Evolutionary conservation across 2,329 filamentous ascomycete genomes (phyloP), one percentile per base, ranked within the genome.

Genomic region (Diaporthe citri): DNA sequence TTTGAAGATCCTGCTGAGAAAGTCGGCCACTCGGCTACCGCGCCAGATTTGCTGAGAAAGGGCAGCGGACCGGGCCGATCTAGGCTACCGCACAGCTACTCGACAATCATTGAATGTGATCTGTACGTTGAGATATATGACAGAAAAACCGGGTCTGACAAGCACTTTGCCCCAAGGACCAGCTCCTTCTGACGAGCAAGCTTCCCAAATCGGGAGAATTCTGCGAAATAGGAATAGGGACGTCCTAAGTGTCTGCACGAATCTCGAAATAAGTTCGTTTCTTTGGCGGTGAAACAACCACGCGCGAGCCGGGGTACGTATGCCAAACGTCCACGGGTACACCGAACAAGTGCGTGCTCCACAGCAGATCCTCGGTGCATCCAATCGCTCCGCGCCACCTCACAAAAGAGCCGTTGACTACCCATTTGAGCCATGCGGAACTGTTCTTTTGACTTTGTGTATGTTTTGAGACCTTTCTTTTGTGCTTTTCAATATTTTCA

Each of bases 121-220:
- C 28, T 66, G 41, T 66, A 66, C 34, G 39, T 48, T 48, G 41
- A 48, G 60, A 66, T 66, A 46, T 46, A 28, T 66, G 60, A 66
- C 15, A 66, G 60, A 36, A 66, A 66, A 48, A 66, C 12, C 20
- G 60, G 60, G 60, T 48, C 60, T 13, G 41, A 34, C 60, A 34
- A 66, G 41, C 60, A 66, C 43, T 46, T 46, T 31, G 13, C 60
- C 8, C 28, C 41, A 43, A 46, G 41, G 60, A 34, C 60, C 60
- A 2, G 60, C 41, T 66, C 60, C 60, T 66, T 66, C 60, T 48
- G 17, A 48, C 41, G 41, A 48, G 10, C 41, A 8, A 66, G 10
- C 41, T 64, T 66, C 12, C 60, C 28, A 34, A 22, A 66, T 64
- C 60, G 60, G 60, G 41, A 22, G 41, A n/a, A 6, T 22, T n/a